Conservation (phyloP, 73 alveolate genomes). For the Paramecium bursaria region DNA sequence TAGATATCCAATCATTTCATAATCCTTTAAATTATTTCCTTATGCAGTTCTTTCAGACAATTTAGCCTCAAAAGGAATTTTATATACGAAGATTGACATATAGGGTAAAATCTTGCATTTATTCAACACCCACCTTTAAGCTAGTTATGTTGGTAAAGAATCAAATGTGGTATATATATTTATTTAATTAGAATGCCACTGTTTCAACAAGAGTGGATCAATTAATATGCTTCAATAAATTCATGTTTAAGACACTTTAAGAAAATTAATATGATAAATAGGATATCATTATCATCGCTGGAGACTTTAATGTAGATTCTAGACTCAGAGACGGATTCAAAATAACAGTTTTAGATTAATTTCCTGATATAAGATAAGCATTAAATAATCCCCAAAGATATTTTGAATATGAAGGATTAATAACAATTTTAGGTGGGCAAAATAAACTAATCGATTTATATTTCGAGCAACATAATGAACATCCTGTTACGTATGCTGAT, state of each 20-base stretch:
- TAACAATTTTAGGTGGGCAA: conserved; percentile 70
- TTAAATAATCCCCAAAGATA: conserved; percentile 61
- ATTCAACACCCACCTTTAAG: conserved; percentile 91
- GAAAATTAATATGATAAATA: conserved; percentile 63
- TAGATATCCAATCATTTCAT: conserved; percentile 82
- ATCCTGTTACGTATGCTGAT: conserved; percentile 80
- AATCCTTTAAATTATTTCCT: conserved; percentile 78
- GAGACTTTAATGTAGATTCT: conserved; percentile 91
- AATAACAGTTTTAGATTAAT: conserved; percentile 43
- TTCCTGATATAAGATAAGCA: conserved; percentile 59
- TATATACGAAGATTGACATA: conserved; percentile 83
- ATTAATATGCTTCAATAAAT: conserved; percentile 72
- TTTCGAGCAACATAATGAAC: conserved; percentile 71
- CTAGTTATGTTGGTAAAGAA: conserved; percentile 80
- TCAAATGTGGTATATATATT: conserved; percentile 53
- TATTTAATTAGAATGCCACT: conserved; percentile 75
- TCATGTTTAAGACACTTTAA: conserved; percentile 69
- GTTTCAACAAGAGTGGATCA: conserved; percentile 75
- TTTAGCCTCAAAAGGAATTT: conserved; percentile 84
- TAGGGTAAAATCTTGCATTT: conserved; percentile 76
- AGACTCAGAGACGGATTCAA: conserved; percentile 62
- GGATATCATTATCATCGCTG: conserved; percentile 77
- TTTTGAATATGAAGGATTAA: conserved; percentile 74
- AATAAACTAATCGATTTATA: conserved; percentile 83
- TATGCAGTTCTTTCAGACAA: conserved; percentile 87